Conservation (phyloP, 805 yeast species). For the Cephaloascus fragrans region DNA sequence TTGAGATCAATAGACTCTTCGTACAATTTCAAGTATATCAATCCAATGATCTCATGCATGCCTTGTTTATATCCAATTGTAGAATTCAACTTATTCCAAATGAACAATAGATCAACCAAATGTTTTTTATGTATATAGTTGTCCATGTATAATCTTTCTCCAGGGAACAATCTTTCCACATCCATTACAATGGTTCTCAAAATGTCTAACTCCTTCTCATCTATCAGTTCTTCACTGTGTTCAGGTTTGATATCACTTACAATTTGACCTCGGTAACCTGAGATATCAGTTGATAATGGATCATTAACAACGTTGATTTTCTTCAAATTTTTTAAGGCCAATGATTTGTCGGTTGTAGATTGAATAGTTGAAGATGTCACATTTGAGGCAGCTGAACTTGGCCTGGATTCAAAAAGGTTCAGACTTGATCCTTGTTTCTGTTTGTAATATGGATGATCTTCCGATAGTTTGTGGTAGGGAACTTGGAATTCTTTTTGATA, state of each 20-base stretch:
- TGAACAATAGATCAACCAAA: neutral
- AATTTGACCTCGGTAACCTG: too few species aligned
- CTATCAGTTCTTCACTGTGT: too few species aligned
- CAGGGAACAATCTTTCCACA: neutral
- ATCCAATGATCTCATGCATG: constrained; percentile 40
- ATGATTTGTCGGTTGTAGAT: too few species aligned
- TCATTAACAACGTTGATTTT: neutral
- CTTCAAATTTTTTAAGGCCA: neutral
- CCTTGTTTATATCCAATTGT: constrained; percentile 32
- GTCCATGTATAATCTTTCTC: neutral
- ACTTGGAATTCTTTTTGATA: neutral
- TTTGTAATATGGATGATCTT: neutral
- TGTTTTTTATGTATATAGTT: neutral
- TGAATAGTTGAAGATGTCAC: neutral
- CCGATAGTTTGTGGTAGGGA: neutral
- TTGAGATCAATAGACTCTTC: constrained; percentile 25
- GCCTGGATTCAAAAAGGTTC: too few species aligned
- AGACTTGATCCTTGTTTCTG: too few species aligned
- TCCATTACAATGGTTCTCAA: neutral
- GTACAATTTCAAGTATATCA: constrained; percentile 29
- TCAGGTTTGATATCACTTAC: too few species aligned
- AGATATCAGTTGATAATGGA: neutral
- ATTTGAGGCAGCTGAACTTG: too few species aligned
- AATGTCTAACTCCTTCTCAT: neutral
- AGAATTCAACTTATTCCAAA: neutral